Evolutionary conservation across 1,284 basidiomycete genomes (phyloP).

Genomic region (Phenoliferia sp.): DNA sequence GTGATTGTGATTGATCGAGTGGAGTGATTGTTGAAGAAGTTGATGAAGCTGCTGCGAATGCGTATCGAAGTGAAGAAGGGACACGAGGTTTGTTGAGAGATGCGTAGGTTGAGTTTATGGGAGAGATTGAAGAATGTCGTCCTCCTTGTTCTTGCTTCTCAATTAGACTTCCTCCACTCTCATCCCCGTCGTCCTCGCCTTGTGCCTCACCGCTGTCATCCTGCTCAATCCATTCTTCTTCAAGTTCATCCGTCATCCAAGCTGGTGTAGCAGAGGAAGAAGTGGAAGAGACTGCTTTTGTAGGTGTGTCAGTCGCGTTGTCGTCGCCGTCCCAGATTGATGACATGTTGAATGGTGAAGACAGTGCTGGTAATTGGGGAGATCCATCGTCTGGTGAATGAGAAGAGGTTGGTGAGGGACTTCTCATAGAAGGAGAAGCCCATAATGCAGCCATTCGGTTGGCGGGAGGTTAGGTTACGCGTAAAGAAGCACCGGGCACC

Average conservation of each 20-base stretch:
- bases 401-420: neutral
- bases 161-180: too few species aligned
- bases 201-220: neutral
- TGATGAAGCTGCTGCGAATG: slow-evolving; percentile 5
- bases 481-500: too few species aligned
- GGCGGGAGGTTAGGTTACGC: too few species aligned
- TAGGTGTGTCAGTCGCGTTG: neutral
- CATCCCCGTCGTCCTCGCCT: neutral
- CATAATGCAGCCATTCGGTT: neutral
- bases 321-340: neutral
- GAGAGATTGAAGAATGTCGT: neutral
- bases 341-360: slow-evolving; percentile 1
- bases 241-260: slow-evolving; percentile 9
- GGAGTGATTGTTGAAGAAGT: neutral
- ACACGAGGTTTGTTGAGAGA: slow-evolving; percentile 21
- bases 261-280: neutral
- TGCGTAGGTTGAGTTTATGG: neutral
- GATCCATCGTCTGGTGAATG: neutral
- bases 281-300: neutral
- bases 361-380: neutral
- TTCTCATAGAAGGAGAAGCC: neutral
- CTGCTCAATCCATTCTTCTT: slow-evolving; percentile 10
- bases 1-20: neutral
- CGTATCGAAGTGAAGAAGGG: slow-evolving; percentile 19
- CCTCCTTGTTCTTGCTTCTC: neutral